Base-by-base conservation (phyloP, 2,329 filamentous ascomycete genomes). In the Aspergillus sclerotialis region DNA sequence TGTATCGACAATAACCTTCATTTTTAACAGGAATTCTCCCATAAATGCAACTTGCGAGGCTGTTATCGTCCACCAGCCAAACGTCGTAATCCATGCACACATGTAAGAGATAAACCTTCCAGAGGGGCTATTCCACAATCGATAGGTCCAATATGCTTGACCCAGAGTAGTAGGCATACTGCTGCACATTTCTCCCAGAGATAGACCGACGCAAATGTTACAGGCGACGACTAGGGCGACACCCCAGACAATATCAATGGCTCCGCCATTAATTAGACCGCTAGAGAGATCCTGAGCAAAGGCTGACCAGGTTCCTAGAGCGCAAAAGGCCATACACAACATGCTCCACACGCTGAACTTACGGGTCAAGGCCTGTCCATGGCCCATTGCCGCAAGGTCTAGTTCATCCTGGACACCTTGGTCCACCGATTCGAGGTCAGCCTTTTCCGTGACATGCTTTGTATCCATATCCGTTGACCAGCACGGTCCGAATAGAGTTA, bases 161-260 rank as follows among this genome's bases (percentile, higher is more conserved):
- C 75, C 75, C 3, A 78, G 57, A 0, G 75, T 73, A 0, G 74
- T 78, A 3, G 75, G 75, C 73, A 78, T 77, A 42, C 66, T 69
- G 42, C 71, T 76, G 47, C 66, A 68, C 29, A 77, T 58, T 52
- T 78, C 74, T 29, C 72, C 74, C 26, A 77, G 58, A 3, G 72
- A 76, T 3, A 73, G 43, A 9, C 70, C 73, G 26, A 76, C 70
- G 37, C 70, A 75, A 1, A 73, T 32, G 36, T 73, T 74, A 47
- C 72, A 75, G 19, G 55, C 40, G 5, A 69, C 68, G 37, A 75
- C 72, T n/a, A 75, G 61, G 4, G 63, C 55, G 4, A 76, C 55
- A 1, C 73, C 72, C 73, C 73, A 76, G 35, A 76, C 65, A 21
- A 76, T 73, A 24, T 64, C 64, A 9, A 75, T 58, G 0, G 73